phyloP scores from a whole-genome alignment of 176 grass and related monocot genomes.

The Dendrocalamus sinicus region DNA sequence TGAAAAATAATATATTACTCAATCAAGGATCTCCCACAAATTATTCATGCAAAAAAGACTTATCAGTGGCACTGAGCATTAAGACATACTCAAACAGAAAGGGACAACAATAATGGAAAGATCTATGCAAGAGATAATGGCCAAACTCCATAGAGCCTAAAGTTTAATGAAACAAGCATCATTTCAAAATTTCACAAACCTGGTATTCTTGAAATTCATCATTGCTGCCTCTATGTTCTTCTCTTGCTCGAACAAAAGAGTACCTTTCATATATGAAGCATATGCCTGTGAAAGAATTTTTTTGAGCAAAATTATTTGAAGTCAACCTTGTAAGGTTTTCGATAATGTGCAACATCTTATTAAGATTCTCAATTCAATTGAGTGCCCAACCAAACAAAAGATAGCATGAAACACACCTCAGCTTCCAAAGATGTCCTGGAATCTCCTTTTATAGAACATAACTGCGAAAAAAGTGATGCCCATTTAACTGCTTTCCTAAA shows the following conservation, averaged over 20 bases:
- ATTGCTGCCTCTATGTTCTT: constrained; percentile 91
- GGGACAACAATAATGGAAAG: constrained; percentile 5
- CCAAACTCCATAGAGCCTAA: not conserved
- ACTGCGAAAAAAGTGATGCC: constrained; percentile 78
- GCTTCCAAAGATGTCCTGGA: constrained; percentile 95
- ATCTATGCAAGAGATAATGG: constrained; percentile 17
- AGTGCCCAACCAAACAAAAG: constrained; percentile 18
- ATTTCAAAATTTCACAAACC: constrained; percentile 52
- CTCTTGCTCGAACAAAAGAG: constrained; percentile 96
- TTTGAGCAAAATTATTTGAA: constrained; percentile 1
- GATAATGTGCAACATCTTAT: not conserved
- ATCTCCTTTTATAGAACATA: constrained; percentile 94
- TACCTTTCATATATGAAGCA: constrained; percentile 97
- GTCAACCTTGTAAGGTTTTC: not conserved
- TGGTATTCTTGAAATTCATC: constrained; percentile 93
- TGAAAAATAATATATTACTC: constrained; percentile 28
- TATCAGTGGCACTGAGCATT: constrained; percentile 3
- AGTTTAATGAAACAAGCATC: not conserved
- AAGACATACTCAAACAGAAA: constrained; percentile 24
- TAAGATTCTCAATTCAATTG: constrained; percentile 6
- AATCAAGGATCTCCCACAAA: constrained; percentile 6
- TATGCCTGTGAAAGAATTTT: constrained; percentile 64
- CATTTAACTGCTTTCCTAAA: constrained; percentile 96
- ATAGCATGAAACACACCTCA: constrained; percentile 58
- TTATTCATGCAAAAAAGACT: constrained; percentile 17